phyloP scores from a whole-genome alignment of 768 basidiomycete species.

The Termitomyces sp. region DNA sequence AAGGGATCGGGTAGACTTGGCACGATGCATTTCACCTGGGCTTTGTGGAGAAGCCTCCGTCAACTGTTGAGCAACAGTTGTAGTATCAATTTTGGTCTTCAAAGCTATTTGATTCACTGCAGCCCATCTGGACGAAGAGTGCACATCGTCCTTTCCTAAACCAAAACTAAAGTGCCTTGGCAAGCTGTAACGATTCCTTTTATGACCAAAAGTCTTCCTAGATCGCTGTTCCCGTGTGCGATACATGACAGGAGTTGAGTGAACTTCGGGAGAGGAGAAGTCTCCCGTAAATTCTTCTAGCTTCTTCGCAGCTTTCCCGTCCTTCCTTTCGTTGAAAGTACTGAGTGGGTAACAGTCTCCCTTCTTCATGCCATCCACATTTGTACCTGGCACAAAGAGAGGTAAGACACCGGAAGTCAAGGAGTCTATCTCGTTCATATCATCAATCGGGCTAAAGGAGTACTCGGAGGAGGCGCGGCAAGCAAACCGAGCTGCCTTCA shows the following conservation, averaged over 20 bases:
- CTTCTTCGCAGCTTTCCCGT: constrained; percentile 27
- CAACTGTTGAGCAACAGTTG: constrained; percentile 31
- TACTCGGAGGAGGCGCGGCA: constrained; percentile 60
- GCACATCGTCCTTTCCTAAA: constrained; percentile 54
- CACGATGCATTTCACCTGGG: constrained; percentile 22
- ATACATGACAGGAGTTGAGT: constrained; percentile 54
- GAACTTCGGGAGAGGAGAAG: constrained; percentile 50
- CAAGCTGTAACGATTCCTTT: constrained; percentile 59
- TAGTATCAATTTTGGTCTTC: constrained; percentile 32
- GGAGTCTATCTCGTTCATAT: constrained; percentile 64
- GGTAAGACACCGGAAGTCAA: constrained; percentile 66
- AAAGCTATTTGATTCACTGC: constrained; percentile 48
- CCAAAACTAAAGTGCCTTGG: constrained; percentile 61
- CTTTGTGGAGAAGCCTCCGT: constrained; percentile 21
- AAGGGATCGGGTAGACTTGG: constrained; percentile 36
- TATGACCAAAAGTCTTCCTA: constrained; percentile 48
- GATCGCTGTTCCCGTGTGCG: constrained; percentile 22
- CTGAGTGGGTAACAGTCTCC: constrained; percentile 36
- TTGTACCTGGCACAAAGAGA: constrained; percentile 61
- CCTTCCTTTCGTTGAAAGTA: constrained; percentile 35
- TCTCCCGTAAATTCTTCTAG: constrained; percentile 41
- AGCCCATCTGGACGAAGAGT: constrained; percentile 45
- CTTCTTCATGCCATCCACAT: constrained; percentile 48
- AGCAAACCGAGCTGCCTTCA: constrained; percentile 51
- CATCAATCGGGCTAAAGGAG: constrained; percentile 52